Percentiles rank a stretch among this genome's conserved stretches.
Evolutionary conservation across 129 eudicot genomes (phyloP).

Genomic region (Ambrosia trifida): DNA sequence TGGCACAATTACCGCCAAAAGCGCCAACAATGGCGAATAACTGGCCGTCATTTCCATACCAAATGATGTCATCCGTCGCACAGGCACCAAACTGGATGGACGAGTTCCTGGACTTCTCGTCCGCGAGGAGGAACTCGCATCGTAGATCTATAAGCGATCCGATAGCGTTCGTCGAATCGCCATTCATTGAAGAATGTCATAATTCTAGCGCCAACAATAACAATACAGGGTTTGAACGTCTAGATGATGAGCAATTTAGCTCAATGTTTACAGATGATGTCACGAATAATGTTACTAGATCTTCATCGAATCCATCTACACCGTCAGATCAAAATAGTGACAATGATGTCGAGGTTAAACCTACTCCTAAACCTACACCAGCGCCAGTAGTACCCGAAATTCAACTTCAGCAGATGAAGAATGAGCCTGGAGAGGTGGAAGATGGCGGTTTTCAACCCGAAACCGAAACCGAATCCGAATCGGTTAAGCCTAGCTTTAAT

Average conservation of each 20-base stretch:
- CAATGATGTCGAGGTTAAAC: conserved; percentile 26
- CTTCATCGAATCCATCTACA: conserved; percentile 57
- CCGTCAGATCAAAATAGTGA: conserved; percentile 70
- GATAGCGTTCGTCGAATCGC: conserved; percentile 73
- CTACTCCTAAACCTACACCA: conserved; percentile 2
- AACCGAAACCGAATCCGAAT: conserved; percentile 7
- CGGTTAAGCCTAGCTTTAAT: conserved; percentile 35
- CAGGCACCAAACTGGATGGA: conserved; percentile 71
- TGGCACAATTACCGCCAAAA: conserved; percentile 90
- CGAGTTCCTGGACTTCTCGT: conserved; percentile 86
- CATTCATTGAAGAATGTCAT: conserved; percentile 42
- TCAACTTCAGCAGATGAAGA: conserved; percentile 43
- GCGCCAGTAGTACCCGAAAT: not conserved
- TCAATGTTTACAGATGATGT: conserved; percentile 77
- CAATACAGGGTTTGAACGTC: conserved; percentile 52
- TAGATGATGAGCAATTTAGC: conserved; percentile 83
- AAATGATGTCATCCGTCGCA: conserved; percentile 55
- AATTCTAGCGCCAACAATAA: conserved; percentile 8
- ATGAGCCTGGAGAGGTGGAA: conserved; percentile 71
- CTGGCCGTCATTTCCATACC: conserved; percentile 66
- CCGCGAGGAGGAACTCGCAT: conserved; percentile 54
- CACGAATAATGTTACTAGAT: conserved; percentile 39
- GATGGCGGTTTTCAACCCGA: conserved; percentile 41
- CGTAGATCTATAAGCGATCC: conserved; percentile 88
- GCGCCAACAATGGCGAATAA: conserved; percentile 72